phyloP scores from a whole-genome alignment of 2,329 filamentous ascomycete genomes.

The Apiospora pterosperma region DNA sequence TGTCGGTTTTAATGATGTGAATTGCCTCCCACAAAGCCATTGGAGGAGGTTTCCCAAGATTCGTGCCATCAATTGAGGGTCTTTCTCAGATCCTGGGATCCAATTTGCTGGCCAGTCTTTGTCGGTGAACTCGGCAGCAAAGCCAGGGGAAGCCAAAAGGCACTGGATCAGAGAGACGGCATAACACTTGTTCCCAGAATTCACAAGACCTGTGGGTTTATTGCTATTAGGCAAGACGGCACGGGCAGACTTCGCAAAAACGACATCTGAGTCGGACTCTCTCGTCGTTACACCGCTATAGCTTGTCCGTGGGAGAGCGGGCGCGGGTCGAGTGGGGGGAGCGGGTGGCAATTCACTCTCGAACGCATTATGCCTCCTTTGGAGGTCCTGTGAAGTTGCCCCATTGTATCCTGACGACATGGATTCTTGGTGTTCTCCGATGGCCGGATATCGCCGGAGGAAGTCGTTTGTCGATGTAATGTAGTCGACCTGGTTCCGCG shows the following conservation, averaged over 20 bases:
- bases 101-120: slow-evolving; percentile 61
- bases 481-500: slow-evolving; percentile 41
- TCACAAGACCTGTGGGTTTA: slow-evolving; percentile 67
- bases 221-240: slow-evolving; percentile 32
- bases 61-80: slow-evolving; percentile 57
- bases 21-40: slow-evolving; percentile 51
- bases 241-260: slow-evolving; percentile 38
- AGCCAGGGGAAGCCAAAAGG: slow-evolving; percentile 67
- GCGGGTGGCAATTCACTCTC: slow-evolving; percentile 45
- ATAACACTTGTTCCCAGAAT: slow-evolving; percentile 83
- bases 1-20: slow-evolving; percentile 48
- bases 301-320: slow-evolving; percentile 64
- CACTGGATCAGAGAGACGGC: slow-evolving; percentile 90
- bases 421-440: slow-evolving; percentile 58
- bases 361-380: slow-evolving; percentile 31
- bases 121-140: slow-evolving; percentile 63
- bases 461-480: slow-evolving; percentile 80
- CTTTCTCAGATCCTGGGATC: slow-evolving; percentile 48
- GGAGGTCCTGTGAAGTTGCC: not conserved
- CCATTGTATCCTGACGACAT: slow-evolving; percentile 44
- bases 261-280: slow-evolving; percentile 31
- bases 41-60: slow-evolving; percentile 58
- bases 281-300: slow-evolving; percentile 68
- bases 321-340: slow-evolving; percentile 64
- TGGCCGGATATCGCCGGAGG: slow-evolving; percentile 73